These are phyloP conservation scores for Pneumocystis sp. DNA, from an alignment of 1,139 yeast genomes.

Conservation along the genomic window DNA sequence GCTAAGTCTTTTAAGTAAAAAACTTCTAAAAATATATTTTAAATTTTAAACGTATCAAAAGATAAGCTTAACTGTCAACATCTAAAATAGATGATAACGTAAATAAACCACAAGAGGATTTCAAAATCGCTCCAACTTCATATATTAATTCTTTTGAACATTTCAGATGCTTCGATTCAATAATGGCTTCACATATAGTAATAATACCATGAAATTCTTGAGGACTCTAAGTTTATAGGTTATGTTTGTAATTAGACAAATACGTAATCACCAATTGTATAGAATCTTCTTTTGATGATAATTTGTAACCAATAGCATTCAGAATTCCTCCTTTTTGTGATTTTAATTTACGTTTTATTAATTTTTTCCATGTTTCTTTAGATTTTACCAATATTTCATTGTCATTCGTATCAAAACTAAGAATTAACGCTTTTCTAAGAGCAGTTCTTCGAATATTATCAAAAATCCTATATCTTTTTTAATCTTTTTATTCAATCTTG, in stretches of 20 bases:
- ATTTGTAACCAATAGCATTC: neutral
- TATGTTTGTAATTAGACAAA: neutral
- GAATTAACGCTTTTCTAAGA: neutral
- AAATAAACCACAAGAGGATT: neutral
- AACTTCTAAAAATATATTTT: neutral
- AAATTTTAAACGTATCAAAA: neutral
- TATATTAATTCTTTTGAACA: neutral
- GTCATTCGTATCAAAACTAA: neutral
- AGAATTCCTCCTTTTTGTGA: neutral
- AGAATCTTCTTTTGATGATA: neutral
- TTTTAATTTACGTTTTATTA: neutral
- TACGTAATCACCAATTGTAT: neutral
- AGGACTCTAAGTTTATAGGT: neutral
- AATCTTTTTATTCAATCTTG: neutral
- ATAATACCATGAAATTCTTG: neutral
- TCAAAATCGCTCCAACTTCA: neutral
- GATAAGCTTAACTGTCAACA: neutral
- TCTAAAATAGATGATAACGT: neutral
- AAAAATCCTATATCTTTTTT: neutral
- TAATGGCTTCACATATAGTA: neutral
- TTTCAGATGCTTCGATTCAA: neutral
- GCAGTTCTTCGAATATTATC: neutral
- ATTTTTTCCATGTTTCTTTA: neutral
- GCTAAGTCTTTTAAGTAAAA: neutral
- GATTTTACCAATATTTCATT: neutral